Evolutionary conservation across 163 green algal species (phyloP), one percentile per base, ranked within the genome.

Genomic region (Scenedesmus sp.): DNA sequence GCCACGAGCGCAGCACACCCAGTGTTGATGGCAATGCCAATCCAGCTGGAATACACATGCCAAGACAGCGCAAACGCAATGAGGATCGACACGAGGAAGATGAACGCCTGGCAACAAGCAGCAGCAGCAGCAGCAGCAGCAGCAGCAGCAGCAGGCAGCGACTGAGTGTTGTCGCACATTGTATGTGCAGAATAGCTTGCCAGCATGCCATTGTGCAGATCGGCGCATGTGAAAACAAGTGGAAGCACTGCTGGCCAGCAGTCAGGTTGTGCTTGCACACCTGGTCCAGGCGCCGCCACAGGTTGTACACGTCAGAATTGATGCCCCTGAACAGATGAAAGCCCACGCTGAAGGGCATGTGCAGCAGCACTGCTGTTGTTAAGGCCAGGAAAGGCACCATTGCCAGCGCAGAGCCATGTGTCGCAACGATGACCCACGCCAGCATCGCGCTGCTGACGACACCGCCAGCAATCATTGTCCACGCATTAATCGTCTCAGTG

Each of bases 241-340:
- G 3, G 30, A 4, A 1, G 24, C 30, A 18, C 65, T 76, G 65
- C 65, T 40, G 37, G 65, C 65, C 65, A 35, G 59, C 59, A 35
- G 10, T 10, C 30, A 40, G 65, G 9, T 37, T 16, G 59, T 72
- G 59, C 59, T 61, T 76, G 65, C 65, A 76, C 37, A 81, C 68
- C 37, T 88, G 83, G 42, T 88, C 83, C 16, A 88, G 40, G 12
- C 83, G 56, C 37, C 89, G 83, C 89, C 82, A 90, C 22, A 92
- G 72, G 89, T 92, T 92, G 83, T 92, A 92, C 12, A 92, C 89
- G 13, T 85, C 81, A 4, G 44, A 0, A 35, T 80, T 85, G 44
- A 92, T 92, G 83, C 89, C 68, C 18, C 89, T 46, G 73, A 82
- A 92, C 18, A 92, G 53, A 65, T 92, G 89, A 4, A 92, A 92